phyloP scores from a whole-genome alignment of 148 eudicot species.

The Rhododendron vialii region DNA sequence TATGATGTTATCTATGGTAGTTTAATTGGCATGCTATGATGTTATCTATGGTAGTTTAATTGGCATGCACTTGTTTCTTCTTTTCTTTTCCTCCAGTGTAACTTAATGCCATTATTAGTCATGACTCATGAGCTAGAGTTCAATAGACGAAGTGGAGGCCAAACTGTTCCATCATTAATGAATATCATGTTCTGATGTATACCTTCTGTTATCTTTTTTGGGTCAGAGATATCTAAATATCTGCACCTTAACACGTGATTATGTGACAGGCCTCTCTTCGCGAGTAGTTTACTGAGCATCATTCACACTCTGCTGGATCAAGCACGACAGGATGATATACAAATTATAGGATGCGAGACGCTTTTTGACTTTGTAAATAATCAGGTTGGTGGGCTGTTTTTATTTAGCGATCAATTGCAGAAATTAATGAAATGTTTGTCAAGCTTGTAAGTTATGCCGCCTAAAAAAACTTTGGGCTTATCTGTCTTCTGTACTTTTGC shows the following conservation, averaged over 20 bases:
- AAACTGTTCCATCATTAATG: background rate
- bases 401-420: background rate
- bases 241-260: background rate
- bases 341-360: slow-evolving; percentile 69
- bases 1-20: background rate
- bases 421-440: background rate
- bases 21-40: background rate
- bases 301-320: slow-evolving; percentile 87
- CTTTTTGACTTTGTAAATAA: slow-evolving; percentile 35
- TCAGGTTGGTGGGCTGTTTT: slow-evolving; percentile 13
- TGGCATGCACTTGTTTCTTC: slow-evolving; percentile 12
- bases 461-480: slow-evolving; percentile 10
- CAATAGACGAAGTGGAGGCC: background rate
- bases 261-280: slow-evolving; percentile 85
- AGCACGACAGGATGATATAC: slow-evolving; percentile 69
- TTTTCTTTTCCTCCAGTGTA: background rate
- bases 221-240: background rate
- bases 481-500: slow-evolving; percentile 24
- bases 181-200: background rate
- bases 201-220: background rate
- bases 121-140: background rate
- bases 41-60: background rate
- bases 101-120: background rate
- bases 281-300: slow-evolving; percentile 74
- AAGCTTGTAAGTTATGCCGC: background rate